Evolutionary conservation across 768 basidiomycete genomes (phyloP).

Genomic region (Lactarius evosmus): DNA sequence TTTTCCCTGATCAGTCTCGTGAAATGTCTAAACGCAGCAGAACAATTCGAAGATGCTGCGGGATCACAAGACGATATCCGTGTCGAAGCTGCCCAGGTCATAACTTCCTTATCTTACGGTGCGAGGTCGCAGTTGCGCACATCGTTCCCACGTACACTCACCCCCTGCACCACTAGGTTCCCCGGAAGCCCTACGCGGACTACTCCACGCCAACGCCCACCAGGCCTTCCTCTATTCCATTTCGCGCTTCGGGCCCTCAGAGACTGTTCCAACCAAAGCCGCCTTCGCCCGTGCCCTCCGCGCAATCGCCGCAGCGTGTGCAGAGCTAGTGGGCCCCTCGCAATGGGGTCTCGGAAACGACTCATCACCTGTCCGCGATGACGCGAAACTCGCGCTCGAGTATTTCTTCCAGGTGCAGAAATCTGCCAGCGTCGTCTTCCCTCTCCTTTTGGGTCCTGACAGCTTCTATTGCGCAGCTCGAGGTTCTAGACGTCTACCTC

Average conservation of each 20-base stretch:
- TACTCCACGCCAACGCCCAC: slow-evolving; percentile 56
- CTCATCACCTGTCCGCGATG: slow-evolving; percentile 40
- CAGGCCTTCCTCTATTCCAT: slow-evolving; percentile 62
- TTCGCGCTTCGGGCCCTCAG: slow-evolving; percentile 43
- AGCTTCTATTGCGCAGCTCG: slow-evolving; percentile 38
- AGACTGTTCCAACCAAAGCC: slow-evolving; percentile 42
- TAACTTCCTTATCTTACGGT: slow-evolving; percentile 74
- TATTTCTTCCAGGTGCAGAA: slow-evolving; percentile 55
- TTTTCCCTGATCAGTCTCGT: slow-evolving; percentile 48
- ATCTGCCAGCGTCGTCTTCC: neutral
- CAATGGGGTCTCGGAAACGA: slow-evolving; percentile 61
- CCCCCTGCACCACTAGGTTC: slow-evolving; percentile 46
- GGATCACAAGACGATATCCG: slow-evolving; percentile 50
- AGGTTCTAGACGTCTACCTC: slow-evolving; percentile 62
- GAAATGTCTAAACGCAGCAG: slow-evolving; percentile 50
- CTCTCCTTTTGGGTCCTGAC: slow-evolving; percentile 8
- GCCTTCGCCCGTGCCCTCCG: slow-evolving; percentile 65
- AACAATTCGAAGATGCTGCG: slow-evolving; percentile 35
- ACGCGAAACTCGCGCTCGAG: slow-evolving; percentile 56
- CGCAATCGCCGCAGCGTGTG: slow-evolving; percentile 53
- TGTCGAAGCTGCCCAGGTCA: slow-evolving; percentile 70
- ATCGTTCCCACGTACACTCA: neutral
- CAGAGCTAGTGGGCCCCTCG: slow-evolving; percentile 68
- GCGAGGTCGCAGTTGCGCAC: neutral
- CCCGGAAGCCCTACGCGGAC: slow-evolving; percentile 52